A percentile compares a stretch with the other conserved stretches of the same genome.
These are phyloP conservation scores for Yamadazyma akitaensis DNA, from an alignment of 805 yeast species.

Conservation along the genomic window DNA sequence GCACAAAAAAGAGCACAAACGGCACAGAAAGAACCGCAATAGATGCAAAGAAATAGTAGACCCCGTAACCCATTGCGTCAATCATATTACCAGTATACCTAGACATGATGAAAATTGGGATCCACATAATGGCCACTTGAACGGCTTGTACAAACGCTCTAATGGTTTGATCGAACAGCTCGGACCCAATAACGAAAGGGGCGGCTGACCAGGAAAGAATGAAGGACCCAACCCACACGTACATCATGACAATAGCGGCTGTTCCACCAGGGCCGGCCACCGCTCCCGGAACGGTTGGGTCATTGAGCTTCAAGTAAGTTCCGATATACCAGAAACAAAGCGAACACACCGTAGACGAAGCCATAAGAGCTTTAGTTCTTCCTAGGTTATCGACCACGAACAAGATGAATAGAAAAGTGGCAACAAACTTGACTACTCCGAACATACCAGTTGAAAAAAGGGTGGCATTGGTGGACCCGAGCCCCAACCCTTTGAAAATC, in stretches of 20 bases:
- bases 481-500: conserved; percentile 48
- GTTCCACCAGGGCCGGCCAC: conserved; percentile 28
- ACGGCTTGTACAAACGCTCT: conserved; percentile 41
- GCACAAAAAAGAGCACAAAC: conserved; percentile 31
- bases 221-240: conserved; percentile 45
- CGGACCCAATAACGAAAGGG: conserved; percentile 46
- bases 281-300: conserved; percentile 18
- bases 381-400: conserved; percentile 46
- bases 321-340: conserved; percentile 50
- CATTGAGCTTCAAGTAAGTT: conserved; percentile 40
- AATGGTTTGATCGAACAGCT: conserved; percentile 41
- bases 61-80: conserved; percentile 39
- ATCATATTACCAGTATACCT: conserved; percentile 45
- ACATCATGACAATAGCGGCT: conserved; percentile 44
- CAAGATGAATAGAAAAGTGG: conserved; percentile 43
- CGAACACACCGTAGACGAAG: conserved; percentile 37
- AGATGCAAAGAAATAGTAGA: conserved; percentile 41
- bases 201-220: conserved; percentile 46
- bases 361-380: conserved; percentile 39
- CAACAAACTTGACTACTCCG: conserved; percentile 46
- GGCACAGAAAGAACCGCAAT: conserved; percentile 25
- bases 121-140: conserved; percentile 46
- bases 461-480: conserved; percentile 42
- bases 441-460: conserved; percentile 52
- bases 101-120: conserved; percentile 49